Conservation (phyloP, 306 rosid species). For the Neltuma alba region DNA sequence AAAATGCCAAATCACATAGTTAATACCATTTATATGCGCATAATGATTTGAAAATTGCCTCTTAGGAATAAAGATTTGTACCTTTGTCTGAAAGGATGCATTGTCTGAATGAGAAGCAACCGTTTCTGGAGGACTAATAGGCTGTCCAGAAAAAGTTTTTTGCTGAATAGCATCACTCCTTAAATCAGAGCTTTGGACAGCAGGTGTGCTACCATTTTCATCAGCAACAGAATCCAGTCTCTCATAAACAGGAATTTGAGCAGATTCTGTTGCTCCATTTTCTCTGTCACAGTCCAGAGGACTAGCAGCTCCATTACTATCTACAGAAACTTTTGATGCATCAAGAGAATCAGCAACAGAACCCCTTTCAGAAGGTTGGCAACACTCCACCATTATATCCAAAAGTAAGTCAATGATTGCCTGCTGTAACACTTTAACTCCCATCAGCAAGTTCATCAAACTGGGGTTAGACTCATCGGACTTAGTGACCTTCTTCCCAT, state of each 20-base stretch:
- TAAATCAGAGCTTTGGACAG: conserved; percentile 89
- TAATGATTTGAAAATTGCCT: conserved; percentile 22
- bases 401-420: conserved; percentile 94
- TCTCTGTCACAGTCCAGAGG: conserved; percentile 65
- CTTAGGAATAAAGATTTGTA: conserved; percentile 40
- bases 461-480: conserved; percentile 90
- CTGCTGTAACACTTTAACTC: conserved; percentile 96
- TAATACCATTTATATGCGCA: conserved; percentile 16
- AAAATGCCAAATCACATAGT: conserved; percentile 45
- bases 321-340: conserved; percentile 63
- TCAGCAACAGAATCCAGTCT: conserved; percentile 71
- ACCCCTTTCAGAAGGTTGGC: conserved; percentile 91
- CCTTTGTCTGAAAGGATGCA: conserved; percentile 76
- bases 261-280: conserved; percentile 65
- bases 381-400: conserved; percentile 99
- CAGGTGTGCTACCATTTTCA: conserved; percentile 70
- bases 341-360: conserved; percentile 62
- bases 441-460: conserved; percentile 98
- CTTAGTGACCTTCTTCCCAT: conserved; percentile 79
- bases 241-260: conserved; percentile 59
- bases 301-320: conserved; percentile 59
- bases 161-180: conserved; percentile 48
- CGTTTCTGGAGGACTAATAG: conserved; percentile 83
- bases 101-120: conserved; percentile 71
- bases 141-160: conserved; percentile 71